Percentiles rank a stretch among this genome's conserved stretches.
Conservation (phyloP, 768 basidiomycete species). For the Termitomyces sp. region DNA sequence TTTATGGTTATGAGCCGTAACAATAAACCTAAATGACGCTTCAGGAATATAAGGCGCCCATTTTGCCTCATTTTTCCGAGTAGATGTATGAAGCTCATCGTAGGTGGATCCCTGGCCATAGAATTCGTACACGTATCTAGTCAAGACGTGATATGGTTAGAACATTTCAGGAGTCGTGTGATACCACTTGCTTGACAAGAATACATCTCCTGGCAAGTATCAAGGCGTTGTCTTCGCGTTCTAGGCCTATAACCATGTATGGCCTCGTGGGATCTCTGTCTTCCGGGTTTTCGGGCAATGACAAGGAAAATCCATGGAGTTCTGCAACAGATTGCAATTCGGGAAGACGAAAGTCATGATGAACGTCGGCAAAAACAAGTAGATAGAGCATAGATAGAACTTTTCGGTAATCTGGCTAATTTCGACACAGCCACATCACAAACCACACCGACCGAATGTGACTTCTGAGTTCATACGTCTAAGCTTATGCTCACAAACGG, state of each 20-base stretch:
- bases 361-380: constrained; percentile 75
- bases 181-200: constrained; percentile 59
- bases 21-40: constrained; percentile 77
- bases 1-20: constrained; percentile 70
- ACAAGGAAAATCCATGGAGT: constrained; percentile 58
- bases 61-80: constrained; percentile 31
- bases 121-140: constrained; percentile 72
- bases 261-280: constrained; percentile 54
- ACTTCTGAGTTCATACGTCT: no score
- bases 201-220: constrained; percentile 75
- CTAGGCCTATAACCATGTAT: constrained; percentile 68
- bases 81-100: constrained; percentile 58
- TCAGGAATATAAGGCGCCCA: constrained; percentile 59
- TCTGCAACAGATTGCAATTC: constrained; percentile 77
- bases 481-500: no score
- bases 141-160: background rate
- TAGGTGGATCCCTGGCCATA: constrained; percentile 71
- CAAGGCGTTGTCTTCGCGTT: constrained; percentile 65
- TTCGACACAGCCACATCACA: background rate
- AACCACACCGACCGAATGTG: no score
- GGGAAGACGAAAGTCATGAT: constrained; percentile 79
- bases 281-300: constrained; percentile 37
- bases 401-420: background rate
- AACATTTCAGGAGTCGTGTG: background rate
- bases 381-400: constrained; percentile 29